A percentile compares a stretch with the other conserved stretches of the same genome.
These are phyloP conservation scores for Penicillium brasilianum DNA, from an alignment of 2,329 filamentous ascomycete species.

Conservation along the genomic window DNA sequence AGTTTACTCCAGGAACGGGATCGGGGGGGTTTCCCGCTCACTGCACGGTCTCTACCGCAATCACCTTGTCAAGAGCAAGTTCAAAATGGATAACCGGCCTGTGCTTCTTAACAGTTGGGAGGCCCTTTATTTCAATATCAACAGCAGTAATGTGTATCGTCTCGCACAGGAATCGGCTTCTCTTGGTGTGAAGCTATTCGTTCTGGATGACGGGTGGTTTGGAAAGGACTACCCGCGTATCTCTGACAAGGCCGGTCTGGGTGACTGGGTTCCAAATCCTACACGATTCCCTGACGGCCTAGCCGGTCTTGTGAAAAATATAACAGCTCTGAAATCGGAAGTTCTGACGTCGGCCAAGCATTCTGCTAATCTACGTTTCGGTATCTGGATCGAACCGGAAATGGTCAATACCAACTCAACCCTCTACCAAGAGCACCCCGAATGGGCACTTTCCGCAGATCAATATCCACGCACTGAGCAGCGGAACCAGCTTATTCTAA, in stretches of 20 bases:
- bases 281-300: conserved; percentile 65
- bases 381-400: conserved; percentile 71
- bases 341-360: conserved; percentile 41
- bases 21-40: conserved; percentile 66
- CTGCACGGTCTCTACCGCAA: conserved; percentile 67
- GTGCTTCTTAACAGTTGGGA: conserved; percentile 70
- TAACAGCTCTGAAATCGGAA: conserved; percentile 56
- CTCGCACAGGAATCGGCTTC: conserved; percentile 63
- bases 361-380: conserved; percentile 60
- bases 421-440: conserved; percentile 65
- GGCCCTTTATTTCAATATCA: conserved; percentile 63
- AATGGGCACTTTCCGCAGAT: conserved; percentile 66
- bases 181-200: conserved; percentile 66
- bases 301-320: conserved; percentile 54
- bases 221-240: conserved; percentile 65
- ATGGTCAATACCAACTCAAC: conserved; percentile 69
- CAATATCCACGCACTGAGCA: conserved; percentile 61
- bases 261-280: conserved; percentile 67
- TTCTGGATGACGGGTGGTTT: conserved; percentile 72
- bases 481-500: conserved; percentile 66
- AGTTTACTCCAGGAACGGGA: conserved; percentile 63
- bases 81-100: conserved; percentile 58
- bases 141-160: conserved; percentile 60
- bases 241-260: conserved; percentile 63
- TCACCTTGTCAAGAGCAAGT: conserved; percentile 64